Evolutionary conservation across 1,284 basidiomycete species (phyloP).

Genomic region (Ustilago shanxiensis): DNA sequence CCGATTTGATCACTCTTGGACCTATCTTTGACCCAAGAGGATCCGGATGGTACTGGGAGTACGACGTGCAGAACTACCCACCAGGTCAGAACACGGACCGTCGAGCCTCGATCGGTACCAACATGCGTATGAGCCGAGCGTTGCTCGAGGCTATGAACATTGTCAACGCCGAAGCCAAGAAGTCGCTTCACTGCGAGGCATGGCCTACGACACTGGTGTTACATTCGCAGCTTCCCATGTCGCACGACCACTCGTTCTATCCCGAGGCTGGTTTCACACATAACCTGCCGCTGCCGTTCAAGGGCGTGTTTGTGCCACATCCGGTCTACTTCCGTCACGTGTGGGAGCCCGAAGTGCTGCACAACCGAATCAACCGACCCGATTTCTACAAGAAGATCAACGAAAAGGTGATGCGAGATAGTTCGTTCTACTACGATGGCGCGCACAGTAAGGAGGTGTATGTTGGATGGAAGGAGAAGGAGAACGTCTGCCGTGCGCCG

Average conservation of each 20-base stretch:
- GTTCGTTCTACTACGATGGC: constrained; percentile 69
- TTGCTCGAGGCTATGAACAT: constrained; percentile 70
- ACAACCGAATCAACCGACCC: constrained; percentile 65
- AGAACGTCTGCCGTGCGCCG: constrained; percentile 67
- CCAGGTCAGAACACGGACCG: constrained; percentile 64
- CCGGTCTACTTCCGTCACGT: constrained; percentile 70
- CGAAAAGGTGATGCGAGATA: constrained; percentile 69
- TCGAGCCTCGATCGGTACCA: constrained; percentile 69
- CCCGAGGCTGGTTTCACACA: constrained; percentile 69
- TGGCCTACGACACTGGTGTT: constrained; percentile 69
- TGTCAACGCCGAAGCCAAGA: constrained; percentile 69
- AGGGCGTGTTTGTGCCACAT: constrained; percentile 69
- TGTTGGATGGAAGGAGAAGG: constrained; percentile 67
- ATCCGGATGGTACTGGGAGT: constrained; percentile 70
- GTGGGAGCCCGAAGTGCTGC: constrained; percentile 67
- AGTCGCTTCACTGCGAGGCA: constrained; percentile 69
- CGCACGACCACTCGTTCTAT: constrained; percentile 68
- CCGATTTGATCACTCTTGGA: constrained; percentile 68
- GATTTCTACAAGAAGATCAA: constrained; percentile 70
- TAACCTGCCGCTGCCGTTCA: constrained; percentile 67
- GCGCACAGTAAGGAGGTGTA: constrained; percentile 67
- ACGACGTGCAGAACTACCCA: constrained; percentile 70
- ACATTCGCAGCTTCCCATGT: constrained; percentile 67
- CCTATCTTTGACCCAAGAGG: constrained; percentile 70
- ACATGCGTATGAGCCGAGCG: constrained; percentile 69